A percentile compares a stretch with the other conserved stretches of the same genome.
Evolutionary conservation across 257 asterid genomes (phyloP).

Genomic region (Solanum medicagineum): DNA sequence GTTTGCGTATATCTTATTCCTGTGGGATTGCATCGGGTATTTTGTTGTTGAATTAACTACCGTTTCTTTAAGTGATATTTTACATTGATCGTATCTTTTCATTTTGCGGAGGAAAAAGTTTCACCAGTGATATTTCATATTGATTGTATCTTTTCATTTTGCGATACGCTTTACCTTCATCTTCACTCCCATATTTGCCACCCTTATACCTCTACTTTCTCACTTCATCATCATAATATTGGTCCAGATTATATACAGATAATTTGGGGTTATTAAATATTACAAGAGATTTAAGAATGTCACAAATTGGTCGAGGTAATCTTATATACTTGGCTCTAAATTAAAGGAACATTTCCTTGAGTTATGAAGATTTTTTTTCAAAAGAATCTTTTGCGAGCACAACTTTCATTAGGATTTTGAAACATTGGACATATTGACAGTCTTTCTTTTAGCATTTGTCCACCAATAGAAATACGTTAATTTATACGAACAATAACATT

Average conservation of each 20-base stretch:
- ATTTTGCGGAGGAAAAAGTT: not conserved
- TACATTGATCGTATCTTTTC: no score
- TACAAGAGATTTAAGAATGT: no score
- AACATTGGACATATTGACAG: no score
- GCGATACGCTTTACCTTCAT: not conserved
- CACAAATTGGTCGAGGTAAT: no score
- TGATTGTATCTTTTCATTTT: fast-evolving
- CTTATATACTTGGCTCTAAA: not conserved
- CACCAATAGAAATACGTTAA: not conserved
- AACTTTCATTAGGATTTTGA: no score
- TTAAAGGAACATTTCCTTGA: not conserved
- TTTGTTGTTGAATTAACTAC: not conserved
- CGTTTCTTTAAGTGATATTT: no score
- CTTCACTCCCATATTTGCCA: not conserved
- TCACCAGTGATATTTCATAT: fast-evolving
- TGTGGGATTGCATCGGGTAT: no score
- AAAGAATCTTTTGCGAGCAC: no score
- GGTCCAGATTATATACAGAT: not conserved
- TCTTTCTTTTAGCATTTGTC: not conserved
- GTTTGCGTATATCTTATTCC: not conserved
- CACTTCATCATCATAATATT: no score
- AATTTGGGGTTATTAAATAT: no score
- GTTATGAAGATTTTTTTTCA: no score
- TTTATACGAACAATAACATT: no score
- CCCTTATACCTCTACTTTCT: fast-evolving